These are phyloP conservation scores for Actinidia polygama DNA, from an alignment of 179 eudicot species.

Conservation along the genomic window DNA sequence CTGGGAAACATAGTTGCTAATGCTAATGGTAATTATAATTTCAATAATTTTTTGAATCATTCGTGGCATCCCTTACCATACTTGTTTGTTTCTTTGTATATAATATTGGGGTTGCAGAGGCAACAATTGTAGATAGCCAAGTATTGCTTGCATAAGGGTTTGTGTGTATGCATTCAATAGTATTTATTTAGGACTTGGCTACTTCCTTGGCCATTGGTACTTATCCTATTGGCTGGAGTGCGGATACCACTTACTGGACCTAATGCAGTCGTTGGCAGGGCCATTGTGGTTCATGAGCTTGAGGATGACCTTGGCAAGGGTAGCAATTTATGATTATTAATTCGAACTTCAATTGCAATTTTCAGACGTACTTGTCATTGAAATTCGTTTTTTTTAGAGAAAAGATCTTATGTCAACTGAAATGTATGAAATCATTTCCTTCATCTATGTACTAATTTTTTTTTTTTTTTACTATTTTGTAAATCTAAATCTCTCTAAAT, in stretches of 20 bases:
- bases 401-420: background rate
- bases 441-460: background rate
- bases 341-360: conserved; percentile 4
- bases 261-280: conserved; percentile 91
- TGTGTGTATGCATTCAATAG: background rate
- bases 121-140: conserved; percentile 83
- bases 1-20: conserved; percentile 99
- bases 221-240: conserved; percentile 20
- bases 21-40: conserved; percentile 63
- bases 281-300: conserved; percentile 93
- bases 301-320: conserved; percentile 98
- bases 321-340: conserved; percentile 26
- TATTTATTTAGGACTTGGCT: conserved; percentile 12
- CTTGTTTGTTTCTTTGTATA: conserved; percentile 17
- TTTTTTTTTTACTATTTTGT: background rate
- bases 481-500: background rate
- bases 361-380: background rate
- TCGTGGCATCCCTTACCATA: background rate
- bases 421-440: background rate
- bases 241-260: conserved; percentile 87
- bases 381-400: background rate
- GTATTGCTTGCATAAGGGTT: conserved; percentile 29
- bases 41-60: background rate
- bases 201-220: background rate
- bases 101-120: conserved; percentile 86